A percentile compares a stretch with the other conserved stretches of the same genome.
These are phyloP conservation scores for Ramaria sp. DNA, from an alignment of 768 basidiomycete species.

Conservation along the genomic window DNA sequence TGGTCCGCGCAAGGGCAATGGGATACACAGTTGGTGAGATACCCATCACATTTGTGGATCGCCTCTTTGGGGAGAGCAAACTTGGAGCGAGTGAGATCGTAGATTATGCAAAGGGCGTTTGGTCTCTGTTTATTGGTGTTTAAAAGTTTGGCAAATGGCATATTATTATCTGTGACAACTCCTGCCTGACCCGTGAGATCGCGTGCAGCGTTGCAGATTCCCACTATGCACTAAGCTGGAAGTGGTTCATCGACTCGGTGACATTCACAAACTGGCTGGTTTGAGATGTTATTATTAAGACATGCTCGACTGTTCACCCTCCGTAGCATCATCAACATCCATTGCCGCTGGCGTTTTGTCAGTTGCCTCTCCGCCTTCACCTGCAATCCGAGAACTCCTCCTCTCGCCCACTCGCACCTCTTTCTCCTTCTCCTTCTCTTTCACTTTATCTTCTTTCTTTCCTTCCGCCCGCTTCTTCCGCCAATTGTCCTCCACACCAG, in stretches of 20 bases:
- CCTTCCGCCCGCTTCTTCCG: background rate
- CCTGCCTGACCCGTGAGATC: background rate
- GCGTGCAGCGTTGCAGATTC: background rate
- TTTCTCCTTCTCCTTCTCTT: constrained; percentile 4
- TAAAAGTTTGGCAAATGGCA: constrained; percentile 22
- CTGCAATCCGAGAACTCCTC: constrained; percentile 8
- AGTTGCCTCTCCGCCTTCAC: background rate
- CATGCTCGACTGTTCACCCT: background rate
- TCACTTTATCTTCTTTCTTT: background rate
- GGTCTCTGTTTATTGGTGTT: constrained; percentile 64
- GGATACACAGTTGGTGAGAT: constrained; percentile 85
- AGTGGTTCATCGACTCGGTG: too few species aligned
- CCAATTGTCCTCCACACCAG: constrained; percentile 1
- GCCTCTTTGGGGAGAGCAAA: constrained; percentile 90
- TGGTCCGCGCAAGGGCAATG: constrained; percentile 76
- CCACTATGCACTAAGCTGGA: too few species aligned
- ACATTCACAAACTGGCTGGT: too few species aligned
- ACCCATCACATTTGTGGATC: constrained; percentile 90
- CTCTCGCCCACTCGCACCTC: constrained; percentile 7
- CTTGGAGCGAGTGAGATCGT: constrained; percentile 83
- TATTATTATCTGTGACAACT: background rate
- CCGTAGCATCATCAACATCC: background rate
- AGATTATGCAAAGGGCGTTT: constrained; percentile 78
- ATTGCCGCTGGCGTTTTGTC: background rate
- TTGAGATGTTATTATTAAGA: background rate